Evolutionary conservation across 2,329 filamentous ascomycete species (phyloP), one percentile per base, ranked within the genome.

Genomic region (Hymenotorrendiella dingleyae): DNA sequence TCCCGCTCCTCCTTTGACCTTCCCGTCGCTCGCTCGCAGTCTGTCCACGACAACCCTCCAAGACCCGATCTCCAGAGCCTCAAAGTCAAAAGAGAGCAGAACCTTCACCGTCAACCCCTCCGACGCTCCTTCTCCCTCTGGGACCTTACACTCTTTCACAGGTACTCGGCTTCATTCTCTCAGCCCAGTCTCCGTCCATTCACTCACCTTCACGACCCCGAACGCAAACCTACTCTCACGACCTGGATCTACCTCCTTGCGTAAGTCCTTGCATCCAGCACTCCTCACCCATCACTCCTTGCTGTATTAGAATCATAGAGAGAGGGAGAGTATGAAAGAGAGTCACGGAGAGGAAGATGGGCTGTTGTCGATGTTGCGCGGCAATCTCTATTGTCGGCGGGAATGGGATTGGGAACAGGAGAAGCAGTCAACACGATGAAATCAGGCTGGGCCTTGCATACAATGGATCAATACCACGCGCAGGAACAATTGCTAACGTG

Each of bases 151-250:
- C 52, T 62, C 56, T 40, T 64, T 62, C 50, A 55, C 53, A 54
- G 62, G 54, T 19, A 6, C 51, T 61, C 64, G 59, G 63, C 64
- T 67, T 67, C 66, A 68, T 60, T 68, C 66, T 61, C 63, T 68
- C 52, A 67, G 63, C 62, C 62, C 59, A 55, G 20, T 55, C 58
- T 45, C 62, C 62, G 62, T 67, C 62, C 66, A 59, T 60, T 67
- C 55, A 43, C 56, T 58, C 36, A 14, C n/a, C n/a, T 42, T 39
- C 29, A 19, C 26, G 19, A 17, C 14, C 20, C 36, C 11, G 32
- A 29, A 36, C 30, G 17, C 30, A 17, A 21, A 9, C 35, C 29
- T 14, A 27, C 33, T 23, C 42, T 26, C 42, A 21, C 28, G 36
- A 17, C 39, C 32, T 42, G 36, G 22, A 21, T 23, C 27, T 23